Percentiles rank a stretch among this genome's conserved stretches.
Conservation (phyloP, 208 protist species). For the Crithidia thermophila region DNA sequence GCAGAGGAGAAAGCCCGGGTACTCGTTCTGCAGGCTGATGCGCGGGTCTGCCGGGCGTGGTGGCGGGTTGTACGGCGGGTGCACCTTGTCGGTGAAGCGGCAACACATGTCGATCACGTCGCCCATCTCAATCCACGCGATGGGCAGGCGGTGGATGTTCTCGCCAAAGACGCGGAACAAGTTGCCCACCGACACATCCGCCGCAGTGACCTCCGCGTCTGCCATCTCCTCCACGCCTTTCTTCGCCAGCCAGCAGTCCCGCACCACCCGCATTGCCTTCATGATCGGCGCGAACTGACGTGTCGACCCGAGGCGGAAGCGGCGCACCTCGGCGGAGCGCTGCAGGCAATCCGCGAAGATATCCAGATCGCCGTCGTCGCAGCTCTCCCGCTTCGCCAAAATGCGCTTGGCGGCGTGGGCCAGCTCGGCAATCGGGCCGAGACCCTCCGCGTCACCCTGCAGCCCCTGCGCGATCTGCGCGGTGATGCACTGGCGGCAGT, state of each 20-base stretch:
- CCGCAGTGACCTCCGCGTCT: constrained; percentile 51
- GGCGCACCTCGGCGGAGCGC: constrained; percentile 54
- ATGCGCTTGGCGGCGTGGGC: constrained; percentile 76
- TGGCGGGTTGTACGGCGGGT: constrained; percentile 80
- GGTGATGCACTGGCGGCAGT: constrained; percentile 83
- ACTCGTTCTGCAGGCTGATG: constrained; percentile 87
- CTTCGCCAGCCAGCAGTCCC: constrained; percentile 70
- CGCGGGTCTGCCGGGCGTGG: constrained; percentile 88
- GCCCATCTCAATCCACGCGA: constrained; percentile 93
- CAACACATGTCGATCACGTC: constrained; percentile 92
- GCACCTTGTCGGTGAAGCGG: constrained; percentile 66
- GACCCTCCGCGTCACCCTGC: constrained; percentile 64
- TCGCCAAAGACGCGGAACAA: constrained; percentile 79
- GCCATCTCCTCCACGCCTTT: constrained; percentile 72
- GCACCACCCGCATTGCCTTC: constrained; percentile 82
- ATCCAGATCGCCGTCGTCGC: constrained; percentile 86
- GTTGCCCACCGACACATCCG: constrained; percentile 66
- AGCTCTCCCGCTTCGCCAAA: constrained; percentile 48
- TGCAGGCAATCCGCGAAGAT: constrained; percentile 67
- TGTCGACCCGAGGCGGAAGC: constrained; percentile 78
- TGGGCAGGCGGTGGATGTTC: constrained; percentile 86
- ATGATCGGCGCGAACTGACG: constrained; percentile 81
- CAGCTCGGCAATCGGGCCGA: constrained; percentile 83
- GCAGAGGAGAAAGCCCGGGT: constrained; percentile 88
- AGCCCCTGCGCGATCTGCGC: constrained; percentile 88